Evolutionary conservation across 1,284 basidiomycete genomes (phyloP), one percentile per base, ranked within the genome.

Genomic region (Sporisorium exsertum): DNA sequence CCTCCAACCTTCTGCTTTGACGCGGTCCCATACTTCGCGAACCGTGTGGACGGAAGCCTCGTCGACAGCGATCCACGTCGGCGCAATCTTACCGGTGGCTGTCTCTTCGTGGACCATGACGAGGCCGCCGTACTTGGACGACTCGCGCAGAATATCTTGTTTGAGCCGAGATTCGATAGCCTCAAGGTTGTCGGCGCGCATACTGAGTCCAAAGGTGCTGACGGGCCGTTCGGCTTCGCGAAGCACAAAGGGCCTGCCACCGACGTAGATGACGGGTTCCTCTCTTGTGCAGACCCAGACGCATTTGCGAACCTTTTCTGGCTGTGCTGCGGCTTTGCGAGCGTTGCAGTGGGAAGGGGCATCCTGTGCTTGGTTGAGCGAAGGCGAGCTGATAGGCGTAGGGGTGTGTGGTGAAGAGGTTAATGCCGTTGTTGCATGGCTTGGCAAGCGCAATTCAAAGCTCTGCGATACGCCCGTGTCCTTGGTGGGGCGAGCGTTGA

Each of bases 211-310:
- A 63, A 98, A 88, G 0, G 92, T 93, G 56, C 90, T 89, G 64
- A 92, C 90, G 1, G 97, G 96, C 64, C 92, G 91, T 15, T 93
- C 90, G 0, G 93, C 91, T 85, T 99, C 96, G 54, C 97, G 90
- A n/a, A 99, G 88, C 15, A 99, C 96, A 81, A 97, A 99, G 0
- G 97, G 95, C 32, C 95, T 85, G 13, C 94, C 94, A 58, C 94
- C 95, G 68, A 98, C 95, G 82, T 95, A 95, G 45, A 96, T 91
- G 90, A 99, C 96, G 15, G 97, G 96, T 87, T 98, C 97, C 63
- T 89, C 88, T 24, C 88, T 77, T 1, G 88, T 88, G 77, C 87
- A 88, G 68, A 89, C 88, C 88, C 88, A 89, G 16, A 87, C 85
- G 15, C 86, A 87, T 61, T 85, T 84, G 20, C 69, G 73, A 5